Base-by-base conservation (phyloP, 2,329 filamentous ascomycete species). In the Aspergillus awamori region DNA sequence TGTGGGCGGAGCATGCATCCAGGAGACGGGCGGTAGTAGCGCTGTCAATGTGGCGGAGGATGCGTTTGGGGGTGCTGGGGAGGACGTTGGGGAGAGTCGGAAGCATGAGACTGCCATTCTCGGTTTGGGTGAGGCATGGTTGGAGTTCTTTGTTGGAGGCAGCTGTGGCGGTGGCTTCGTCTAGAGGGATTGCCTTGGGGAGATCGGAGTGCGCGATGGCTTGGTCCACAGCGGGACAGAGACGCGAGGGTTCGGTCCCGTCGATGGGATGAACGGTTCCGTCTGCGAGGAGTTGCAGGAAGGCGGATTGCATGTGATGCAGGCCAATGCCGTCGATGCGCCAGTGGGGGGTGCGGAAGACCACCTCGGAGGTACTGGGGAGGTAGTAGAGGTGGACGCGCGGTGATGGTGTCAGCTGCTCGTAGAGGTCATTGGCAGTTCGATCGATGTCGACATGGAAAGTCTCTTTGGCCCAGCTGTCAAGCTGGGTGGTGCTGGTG, bases 151-250 rank as follows among this genome's bases (percentile, higher is more conserved):
- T 6, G n/a, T 43, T 30, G 13, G 45, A 24, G 41, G 22, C 7
- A 4, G 45, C 24, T 51, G 92, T 82, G 57, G 93, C 87, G 3
- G 90, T 90, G 0, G 85, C 83, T 75, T 93, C 90, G 72, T 92
- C 85, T 33, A 92, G 86, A 15, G 86, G 68, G n/a, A 91, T 13
- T 36, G 33, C 5, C 8, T 30, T 87, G 52, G 84, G 84, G 33
- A 89, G 79, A 55, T 86, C 83, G 51, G 84, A 81, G 36, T 78
- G 76, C 2, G 74, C 69, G 13, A 68, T 65, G 3, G 71, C 67
- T 1, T 70, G 68, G 57, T 76, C 72, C 3, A 69, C 58, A 2
- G 69, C 56, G 4, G 62, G 54, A 24, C 13, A 26, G 5, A 49
- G 45, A 8, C 45, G 45, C 0, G 45, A 15, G 45, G 13, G 5